Evolutionary conservation across 495 filamentous ascomycete genomes (phyloP), one percentile per base, ranked within the genome.

Genomic region (Neurospora pannonica): DNA sequence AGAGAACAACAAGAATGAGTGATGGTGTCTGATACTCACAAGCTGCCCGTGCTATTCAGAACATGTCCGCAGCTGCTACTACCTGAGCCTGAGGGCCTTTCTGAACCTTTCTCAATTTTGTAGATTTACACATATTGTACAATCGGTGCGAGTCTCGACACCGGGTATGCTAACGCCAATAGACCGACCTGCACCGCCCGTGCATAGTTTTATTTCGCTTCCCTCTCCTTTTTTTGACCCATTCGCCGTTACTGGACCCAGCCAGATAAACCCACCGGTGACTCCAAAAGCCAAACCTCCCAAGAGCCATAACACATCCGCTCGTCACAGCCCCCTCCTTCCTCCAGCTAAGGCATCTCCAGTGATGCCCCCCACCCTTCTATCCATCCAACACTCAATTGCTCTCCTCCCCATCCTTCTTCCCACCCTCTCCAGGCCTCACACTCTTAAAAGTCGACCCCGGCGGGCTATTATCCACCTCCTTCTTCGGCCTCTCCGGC

Each of bases 361-460:
- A 4, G 38, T 39, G 3, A 39, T 39, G 0, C 19, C 43, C 43
- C 43, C n/a, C 3, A 1, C 43, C 43, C 21, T 54, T 13, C 5
- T 13, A 13, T 37, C 42, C 13, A 13, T 36, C n/a, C 21, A 2
- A 31, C 19, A 31, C 70, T 54, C 17, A 28, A 11, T n/a, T 62
- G 2, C 69, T 31, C 4, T 10, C 36, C 31, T 40, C 19, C 36
- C 46, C 31, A 10, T 38, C 48, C 28, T 70, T 71, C 70, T 46
- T 73, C 17, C 42, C n/a, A n/a, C n/a, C 42, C 42, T 43, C 75
- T 62, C 40, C 71, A 1, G 72, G 36, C 75, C 36, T 76, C 4
- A 78, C 79, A 43, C 73, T 80, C 72, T 71, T 74, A 60, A 83
- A 83, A 0, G 70, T 81, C 71, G 76, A 62, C 43, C 81, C 81